A percentile compares a stretch with the other conserved stretches of the same genome.
phyloP scores from a whole-genome alignment of 345 rosid species.

The Cochlearia excelsa region DNA sequence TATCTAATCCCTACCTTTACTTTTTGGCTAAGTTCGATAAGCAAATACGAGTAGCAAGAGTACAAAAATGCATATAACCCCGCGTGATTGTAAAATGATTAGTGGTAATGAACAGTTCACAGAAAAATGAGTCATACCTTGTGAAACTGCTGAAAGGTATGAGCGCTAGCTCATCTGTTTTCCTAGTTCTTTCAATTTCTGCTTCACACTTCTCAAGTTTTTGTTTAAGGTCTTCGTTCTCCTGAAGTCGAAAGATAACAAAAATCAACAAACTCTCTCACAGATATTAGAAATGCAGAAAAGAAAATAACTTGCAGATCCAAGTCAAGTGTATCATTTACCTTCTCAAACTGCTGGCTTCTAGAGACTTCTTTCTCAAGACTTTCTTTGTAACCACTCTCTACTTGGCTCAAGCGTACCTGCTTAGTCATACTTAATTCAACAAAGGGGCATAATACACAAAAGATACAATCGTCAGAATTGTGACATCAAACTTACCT shows the following conservation, averaged over 20 bases:
- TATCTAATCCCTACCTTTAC: constrained; percentile 11
- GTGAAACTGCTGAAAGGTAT: constrained; percentile 67
- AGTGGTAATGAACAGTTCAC: background rate
- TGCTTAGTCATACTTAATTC: constrained; percentile 34
- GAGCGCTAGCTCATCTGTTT: constrained; percentile 61
- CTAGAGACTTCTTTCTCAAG: constrained; percentile 70
- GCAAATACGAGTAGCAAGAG: constrained; percentile 10
- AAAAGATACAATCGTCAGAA: constrained; percentile 4
- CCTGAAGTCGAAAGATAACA: constrained; percentile 44
- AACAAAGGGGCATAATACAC: constrained; percentile 20
- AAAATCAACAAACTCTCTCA: constrained; percentile 16
- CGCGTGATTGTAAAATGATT: constrained; percentile 6
- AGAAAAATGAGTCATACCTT: constrained; percentile 40
- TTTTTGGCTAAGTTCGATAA: constrained; percentile 11
- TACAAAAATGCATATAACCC: background rate
- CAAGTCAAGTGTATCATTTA: constrained; percentile 25
- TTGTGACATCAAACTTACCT: constrained; percentile 46
- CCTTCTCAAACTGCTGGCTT: constrained; percentile 74
- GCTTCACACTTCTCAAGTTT: constrained; percentile 76
- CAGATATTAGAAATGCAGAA: background rate
- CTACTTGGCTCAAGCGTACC: constrained; percentile 71
- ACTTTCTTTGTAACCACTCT: constrained; percentile 64
- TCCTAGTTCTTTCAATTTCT: constrained; percentile 68
- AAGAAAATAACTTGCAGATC: constrained; percentile 14
- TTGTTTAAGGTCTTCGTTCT: constrained; percentile 56